Conservation (phyloP, 441 rosid species). For the Breynia disticha region DNA sequence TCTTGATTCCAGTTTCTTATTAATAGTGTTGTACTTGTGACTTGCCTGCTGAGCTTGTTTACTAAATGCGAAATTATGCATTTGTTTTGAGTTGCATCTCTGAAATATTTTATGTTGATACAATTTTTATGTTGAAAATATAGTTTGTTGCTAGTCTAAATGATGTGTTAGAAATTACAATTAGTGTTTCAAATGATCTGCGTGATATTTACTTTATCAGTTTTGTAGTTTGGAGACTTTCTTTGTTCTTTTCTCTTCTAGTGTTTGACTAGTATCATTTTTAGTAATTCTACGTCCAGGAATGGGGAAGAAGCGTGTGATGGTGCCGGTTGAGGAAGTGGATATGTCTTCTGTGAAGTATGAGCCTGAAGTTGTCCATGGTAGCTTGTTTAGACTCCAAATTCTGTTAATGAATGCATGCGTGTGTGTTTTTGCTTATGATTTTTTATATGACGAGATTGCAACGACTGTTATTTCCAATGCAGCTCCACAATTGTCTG, state of each 20-base stretch:
- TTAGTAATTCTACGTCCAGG: neutral
- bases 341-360: slow-evolving; percentile 55
- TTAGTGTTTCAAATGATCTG: no score
- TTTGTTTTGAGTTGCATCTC: no score
- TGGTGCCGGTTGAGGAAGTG: slow-evolving; percentile 50
- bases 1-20: neutral
- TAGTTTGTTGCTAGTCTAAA: no score
- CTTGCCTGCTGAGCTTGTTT: no score
- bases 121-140: no score
- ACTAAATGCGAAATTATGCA: no score
- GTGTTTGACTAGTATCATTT: no score
- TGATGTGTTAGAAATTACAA: no score
- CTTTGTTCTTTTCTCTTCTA: no score
- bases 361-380: slow-evolving; percentile 47
- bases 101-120: no score
- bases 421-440: neutral
- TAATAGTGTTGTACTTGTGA: no score
- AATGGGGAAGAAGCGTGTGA: slow-evolving; percentile 56
- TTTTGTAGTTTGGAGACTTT: neutral
- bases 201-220: neutral
- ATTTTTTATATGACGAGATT: neutral
- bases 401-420: neutral
- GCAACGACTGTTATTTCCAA: slow-evolving; percentile 1
- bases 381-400: slow-evolving; percentile 17
- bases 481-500: slow-evolving; percentile 79